Conservation (phyloP, 2,329 filamentous ascomycete species). For the Phialocephala subalpina region DNA sequence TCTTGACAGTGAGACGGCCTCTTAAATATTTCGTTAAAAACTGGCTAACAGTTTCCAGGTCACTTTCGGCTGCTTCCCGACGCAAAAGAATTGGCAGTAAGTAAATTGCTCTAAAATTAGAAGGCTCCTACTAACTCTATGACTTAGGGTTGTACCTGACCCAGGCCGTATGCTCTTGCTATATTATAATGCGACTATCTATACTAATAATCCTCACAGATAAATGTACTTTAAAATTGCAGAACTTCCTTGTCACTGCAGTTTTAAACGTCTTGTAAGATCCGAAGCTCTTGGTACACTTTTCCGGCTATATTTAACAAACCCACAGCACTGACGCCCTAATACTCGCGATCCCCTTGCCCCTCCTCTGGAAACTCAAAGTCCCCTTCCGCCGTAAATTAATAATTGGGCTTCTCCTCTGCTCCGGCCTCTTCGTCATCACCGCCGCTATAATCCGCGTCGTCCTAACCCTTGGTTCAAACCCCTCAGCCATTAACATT, state of each 20-base stretch:
- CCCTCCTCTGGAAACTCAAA: constrained; percentile 26
- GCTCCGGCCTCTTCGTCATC: constrained; percentile 29
- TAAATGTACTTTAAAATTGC: constrained; percentile 29
- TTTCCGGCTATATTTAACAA: constrained; percentile 15
- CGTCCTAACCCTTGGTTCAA: constrained; percentile 32
- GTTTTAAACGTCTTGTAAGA: constrained; percentile 25
- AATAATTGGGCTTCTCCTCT: constrained; percentile 23
- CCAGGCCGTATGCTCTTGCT: constrained; percentile 25
- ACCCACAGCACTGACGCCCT: too few species aligned
- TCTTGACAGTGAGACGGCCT: too few species aligned
- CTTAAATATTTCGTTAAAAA: too few species aligned
- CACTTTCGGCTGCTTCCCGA: constrained; percentile 28
- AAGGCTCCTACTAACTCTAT: too few species aligned
- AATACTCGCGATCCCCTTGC: constrained; percentile 23
- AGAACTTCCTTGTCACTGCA: constrained; percentile 27
- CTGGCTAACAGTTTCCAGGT: constrained; percentile 6
- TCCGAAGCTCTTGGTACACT: neutral
- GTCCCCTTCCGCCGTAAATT: constrained; percentile 25
- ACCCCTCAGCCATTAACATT: constrained; percentile 45
- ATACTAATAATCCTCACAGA: too few species aligned
- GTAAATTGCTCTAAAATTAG: too few species aligned
- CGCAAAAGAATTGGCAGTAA: constrained; percentile 27
- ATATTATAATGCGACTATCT: too few species aligned
- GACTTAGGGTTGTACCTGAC: constrained; percentile 28
- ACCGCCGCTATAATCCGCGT: constrained; percentile 28